Base-by-base conservation (phyloP, 192 early-diverging fungal genomes). In the Gigaspora rosea region DNA sequence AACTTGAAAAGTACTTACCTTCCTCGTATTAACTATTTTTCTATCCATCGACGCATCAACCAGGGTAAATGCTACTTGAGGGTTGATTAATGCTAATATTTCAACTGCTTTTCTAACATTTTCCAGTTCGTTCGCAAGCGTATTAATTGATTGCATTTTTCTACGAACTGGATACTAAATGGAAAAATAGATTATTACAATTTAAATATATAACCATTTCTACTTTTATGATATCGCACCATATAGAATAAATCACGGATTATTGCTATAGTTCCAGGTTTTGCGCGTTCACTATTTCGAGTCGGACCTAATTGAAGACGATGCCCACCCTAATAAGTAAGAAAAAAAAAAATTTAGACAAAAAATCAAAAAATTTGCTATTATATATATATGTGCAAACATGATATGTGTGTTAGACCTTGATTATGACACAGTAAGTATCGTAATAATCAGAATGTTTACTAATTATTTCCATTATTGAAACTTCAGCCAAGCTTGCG, bases 181-280 rank as follows among this genome's bases (percentile, higher is more conserved):
- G 22, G 6, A 27, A 68, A 59, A 18, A 62, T 62, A 54, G 9
- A 41, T 41, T 41, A 7, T 41, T 41, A 41, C 41, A 41, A 41
- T 41, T 41, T 7, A 41, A 41, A 41, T 41, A 7, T 41, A 41
- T 41, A 41, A 41, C 7, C 2, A 41, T 41, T 41, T 41, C 41
- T 7, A 7, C 41, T 41, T 64, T 64, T 13, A 4, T 13, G 52
- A 54, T 54, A 13, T 63, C n/a, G 4, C 83, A 92, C 91, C 73
- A 87, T 92, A 78, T 88, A 90, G 58, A 93, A 93, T 8, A 93
- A 57, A 78, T 93, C 90, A 8, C 83, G 80, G n/a, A 90, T 85
- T 18, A 83, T 80, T 0, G 91, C 82, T 7, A 85, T 89, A 3
- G 92, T 91, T 18, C 92, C 92, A 35, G 86, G 79, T 36, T 78